These are phyloP conservation scores for Aureoboletus auriporus DNA, from an alignment of 768 basidiomycete genomes.

Conservation along the genomic window DNA sequence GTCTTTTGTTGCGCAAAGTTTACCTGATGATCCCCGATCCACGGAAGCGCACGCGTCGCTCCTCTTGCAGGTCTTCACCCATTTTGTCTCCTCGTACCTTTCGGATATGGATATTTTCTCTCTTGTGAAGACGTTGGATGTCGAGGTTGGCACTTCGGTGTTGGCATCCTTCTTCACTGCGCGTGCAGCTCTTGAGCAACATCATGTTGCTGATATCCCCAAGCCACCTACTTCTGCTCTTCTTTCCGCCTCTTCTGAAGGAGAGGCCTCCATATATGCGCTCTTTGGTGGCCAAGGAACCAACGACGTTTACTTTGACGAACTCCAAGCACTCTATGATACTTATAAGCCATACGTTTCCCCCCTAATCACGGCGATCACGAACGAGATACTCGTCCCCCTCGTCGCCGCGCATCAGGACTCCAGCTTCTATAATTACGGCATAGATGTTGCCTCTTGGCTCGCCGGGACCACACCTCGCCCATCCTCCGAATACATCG, in stretches of 20 bases:
- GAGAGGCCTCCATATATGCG: slow-evolving; percentile 77
- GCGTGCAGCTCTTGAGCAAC: slow-evolving; percentile 61
- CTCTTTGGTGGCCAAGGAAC: slow-evolving; percentile 97
- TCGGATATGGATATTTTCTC: slow-evolving; percentile 74
- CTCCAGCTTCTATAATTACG: slow-evolving; percentile 68
- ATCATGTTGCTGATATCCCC: slow-evolving; percentile 53
- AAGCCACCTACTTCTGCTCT: slow-evolving; percentile 63
- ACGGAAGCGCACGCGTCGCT: slow-evolving; percentile 54
- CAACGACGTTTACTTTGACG: slow-evolving; percentile 98
- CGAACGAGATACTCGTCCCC: slow-evolving; percentile 64
- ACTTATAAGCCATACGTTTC: slow-evolving; percentile 86
- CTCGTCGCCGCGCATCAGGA: slow-evolving; percentile 56
- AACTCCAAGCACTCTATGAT: slow-evolving; percentile 87
- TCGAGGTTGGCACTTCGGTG: slow-evolving; percentile 71
- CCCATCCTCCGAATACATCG: slow-evolving; percentile 82
- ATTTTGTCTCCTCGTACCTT: slow-evolving; percentile 78
- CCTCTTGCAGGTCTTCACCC: slow-evolving; percentile 68
- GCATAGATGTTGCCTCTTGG: slow-evolving; percentile 83
- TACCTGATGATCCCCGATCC: slow-evolving; percentile 53
- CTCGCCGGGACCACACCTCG: slow-evolving; percentile 65
- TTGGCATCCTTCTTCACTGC: slow-evolving; percentile 78
- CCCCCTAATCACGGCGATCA: slow-evolving; percentile 61
- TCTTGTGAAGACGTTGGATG: slow-evolving; percentile 69
- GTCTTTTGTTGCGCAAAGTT: slow-evolving; percentile 62
- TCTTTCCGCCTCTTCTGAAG: slow-evolving; percentile 54